Base-by-base conservation (phyloP, 2,329 filamentous ascomycete genomes). In the Keithomyces neogunnii region DNA sequence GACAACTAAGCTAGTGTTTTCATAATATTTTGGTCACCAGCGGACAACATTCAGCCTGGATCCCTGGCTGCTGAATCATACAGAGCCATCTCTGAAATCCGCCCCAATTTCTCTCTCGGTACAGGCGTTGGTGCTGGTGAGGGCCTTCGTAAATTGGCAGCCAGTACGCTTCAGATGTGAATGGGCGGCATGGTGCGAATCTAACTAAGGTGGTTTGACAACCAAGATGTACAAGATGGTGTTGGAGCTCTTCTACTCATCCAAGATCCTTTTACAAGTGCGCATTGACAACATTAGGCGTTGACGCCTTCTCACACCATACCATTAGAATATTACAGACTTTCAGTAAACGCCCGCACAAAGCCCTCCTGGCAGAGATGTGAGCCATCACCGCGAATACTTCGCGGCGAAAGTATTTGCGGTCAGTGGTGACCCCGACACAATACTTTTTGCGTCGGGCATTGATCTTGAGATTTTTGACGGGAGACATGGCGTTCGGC, bases 1-100 rank as follows among this genome's bases (percentile, higher is more conserved):
- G 19, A 19, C 1, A 19, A 1, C 19, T 1, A 19, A 19, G 19
- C 1, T 19, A 19, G 1, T 19, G 19, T 19, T 19, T 19, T 19
- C 19, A 19, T 19, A 19, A 19, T 19, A 19, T 19, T 19, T 19
- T 19, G 19, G 19, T 19, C 19, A 19, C 19, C 75, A 11, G 72
- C 84, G 4, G 89, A 89, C 49, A 60, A 73, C 30, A 76, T 92
- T 1, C 70, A 77, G 44, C 72, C 77, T 11, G 86, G 86, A 67
- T 92, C 87, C 5, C 81, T 95, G 4, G 89, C 89, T 9, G 85
- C 82, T 53, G 84, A 92, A 61, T 93, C 88, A 0, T 69, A 81
- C 53, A 70, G 73, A 45, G 58, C 71, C 28, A 76, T 76, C 52
- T 87, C 86, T 56, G 70, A 66, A 10, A 89, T 88, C 60, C 19